A percentile compares a stretch with the other conserved stretches of the same genome.
phyloP scores from a whole-genome alignment of 352 stramenopile species.

The Pythium oligandrum region DNA sequence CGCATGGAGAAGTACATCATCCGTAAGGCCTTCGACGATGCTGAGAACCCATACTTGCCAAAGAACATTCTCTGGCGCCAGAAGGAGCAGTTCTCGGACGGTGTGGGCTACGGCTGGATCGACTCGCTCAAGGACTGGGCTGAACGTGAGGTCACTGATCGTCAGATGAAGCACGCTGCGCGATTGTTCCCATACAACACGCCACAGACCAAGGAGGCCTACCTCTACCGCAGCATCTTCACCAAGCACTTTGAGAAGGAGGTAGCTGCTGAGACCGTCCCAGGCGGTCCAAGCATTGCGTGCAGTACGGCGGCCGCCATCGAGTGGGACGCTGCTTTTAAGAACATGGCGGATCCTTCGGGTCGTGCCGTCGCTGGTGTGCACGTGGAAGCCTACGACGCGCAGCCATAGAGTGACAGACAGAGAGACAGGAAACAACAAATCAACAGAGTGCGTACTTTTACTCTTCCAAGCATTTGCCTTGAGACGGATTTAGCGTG shows the following conservation, averaged over 20 bases:
- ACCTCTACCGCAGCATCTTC: constrained; percentile 96
- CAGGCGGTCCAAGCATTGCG: constrained; percentile 96
- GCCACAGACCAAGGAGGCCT: constrained; percentile 97
- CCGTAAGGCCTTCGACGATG: constrained; percentile 97
- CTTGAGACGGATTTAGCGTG: too few species aligned
- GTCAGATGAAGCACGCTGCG: constrained; percentile 92
- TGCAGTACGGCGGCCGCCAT: constrained; percentile 98
- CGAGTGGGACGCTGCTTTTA: constrained; percentile 95
- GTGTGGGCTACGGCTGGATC: constrained; percentile 99
- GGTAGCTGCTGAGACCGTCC: constrained; percentile 95
- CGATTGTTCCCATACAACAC: constrained; percentile 98
- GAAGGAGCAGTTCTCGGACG: constrained; percentile 99
- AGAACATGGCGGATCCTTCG: constrained; percentile 92
- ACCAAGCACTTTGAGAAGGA: constrained; percentile 97
- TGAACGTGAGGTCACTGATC: constrained; percentile 92
- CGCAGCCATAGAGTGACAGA: constrained; percentile 1
- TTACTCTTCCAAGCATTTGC: too few species aligned
- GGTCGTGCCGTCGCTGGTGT: constrained; percentile 93
- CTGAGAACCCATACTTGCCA: constrained; percentile 96
- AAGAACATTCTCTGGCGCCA: constrained; percentile 98
- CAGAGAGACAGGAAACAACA: not conserved
- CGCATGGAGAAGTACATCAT: constrained; percentile 99
- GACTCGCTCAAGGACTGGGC: constrained; percentile 95
- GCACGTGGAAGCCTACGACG: constrained; percentile 92
- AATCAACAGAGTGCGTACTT: too few species aligned